Base-by-base conservation (phyloP, 108 stramenopile genomes). In the Chaetoceros muelleri region DNA sequence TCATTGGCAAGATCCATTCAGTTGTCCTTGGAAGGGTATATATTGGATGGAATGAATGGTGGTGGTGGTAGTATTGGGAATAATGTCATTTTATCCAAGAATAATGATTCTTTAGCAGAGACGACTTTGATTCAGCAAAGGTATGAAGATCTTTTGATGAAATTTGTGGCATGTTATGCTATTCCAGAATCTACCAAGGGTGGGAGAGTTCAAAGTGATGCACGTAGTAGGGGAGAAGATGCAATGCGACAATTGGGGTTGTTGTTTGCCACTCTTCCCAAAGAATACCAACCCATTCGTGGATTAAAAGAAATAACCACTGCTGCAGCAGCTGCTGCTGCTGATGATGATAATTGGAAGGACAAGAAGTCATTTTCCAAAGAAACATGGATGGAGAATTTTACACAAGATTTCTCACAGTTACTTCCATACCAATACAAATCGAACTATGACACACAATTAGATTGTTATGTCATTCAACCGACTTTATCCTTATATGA, bases 231-330 rank as follows among this genome's bases (percentile, higher is more conserved):
- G n/a, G 66, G 57, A 0, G 30, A 53, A 45, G 76, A 75, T 10
- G 68, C 70, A 0, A 60, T 44, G 23, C 62, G 83, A 44, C 78
- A 91, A 53, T 65, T 87, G 24, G 68, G 60, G 8, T 26, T 91
- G 1, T 59, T 85, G 23, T 86, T 84, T 64, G 63, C 82, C 2
- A 70, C 81, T 63, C 65, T 91, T 13, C 89, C 89, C 1, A n/a
- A 57, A n/a, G 50, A 69, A 24, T 57, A 81, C 48, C 88, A 90
- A 72, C 88, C 88, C 16, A 58, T 58, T 1, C 67, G 66, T 1
- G 10, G 46, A 28, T 25, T 50, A 48, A 52, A 53, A 46, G 55
- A 57, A 28, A 53, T 62, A 28, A 60, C 22, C 24, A 47, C 34
- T 27, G 24, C 55, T 62, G 17, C 31, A 8, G 19, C n/a, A 18